phyloP scores from a whole-genome alignment of 352 stramenopile genomes.

The Hyaloperonospora arabidopsidis region DNA sequence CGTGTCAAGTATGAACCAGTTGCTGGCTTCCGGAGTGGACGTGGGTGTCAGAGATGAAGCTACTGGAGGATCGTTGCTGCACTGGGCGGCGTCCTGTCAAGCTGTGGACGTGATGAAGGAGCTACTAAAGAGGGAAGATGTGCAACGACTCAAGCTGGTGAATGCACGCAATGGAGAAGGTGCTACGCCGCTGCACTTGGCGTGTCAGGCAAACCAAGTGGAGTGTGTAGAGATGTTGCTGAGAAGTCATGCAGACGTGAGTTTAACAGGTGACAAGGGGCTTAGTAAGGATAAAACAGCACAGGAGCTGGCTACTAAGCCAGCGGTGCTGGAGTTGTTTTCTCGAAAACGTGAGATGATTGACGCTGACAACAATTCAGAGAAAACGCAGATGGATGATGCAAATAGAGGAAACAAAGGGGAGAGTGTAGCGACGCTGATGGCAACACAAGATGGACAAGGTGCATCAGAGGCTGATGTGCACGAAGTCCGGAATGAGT shows the following conservation, averaged over 20 bases:
- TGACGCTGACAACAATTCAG: not conserved
- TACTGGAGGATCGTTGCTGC: slow-evolving; percentile 56
- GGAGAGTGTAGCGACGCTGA: not conserved
- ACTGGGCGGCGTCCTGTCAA: slow-evolving; percentile 77
- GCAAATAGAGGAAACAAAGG: slow-evolving; percentile 1
- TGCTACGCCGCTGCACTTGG: slow-evolving; percentile 68
- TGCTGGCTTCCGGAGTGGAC: slow-evolving; percentile 57
- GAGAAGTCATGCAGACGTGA: slow-evolving; percentile 31
- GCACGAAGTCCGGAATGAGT: slow-evolving; percentile 26
- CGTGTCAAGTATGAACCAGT: slow-evolving; percentile 40
- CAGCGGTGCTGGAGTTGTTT: slow-evolving; percentile 39
- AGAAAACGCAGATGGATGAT: not conserved
- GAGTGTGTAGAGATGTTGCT: slow-evolving; percentile 54
- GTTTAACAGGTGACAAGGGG: slow-evolving; percentile 39
- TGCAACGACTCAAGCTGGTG: slow-evolving; percentile 32
- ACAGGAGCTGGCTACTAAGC: slow-evolving; percentile 42
- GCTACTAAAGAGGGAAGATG: slow-evolving; percentile 36
- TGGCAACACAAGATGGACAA: slow-evolving; percentile 2
- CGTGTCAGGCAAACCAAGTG: slow-evolving; percentile 45
- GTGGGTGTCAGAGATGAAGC: slow-evolving; percentile 43
- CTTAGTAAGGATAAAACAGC: slow-evolving; percentile 51
- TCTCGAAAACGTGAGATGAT: slow-evolving; percentile 3
- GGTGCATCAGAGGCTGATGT: slow-evolving; percentile 13
- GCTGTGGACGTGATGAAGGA: slow-evolving; percentile 42
- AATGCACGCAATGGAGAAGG: slow-evolving; percentile 59